Base-by-base conservation (phyloP, 2,329 filamentous ascomycete species). In the Endocalyx cinctus region DNA sequence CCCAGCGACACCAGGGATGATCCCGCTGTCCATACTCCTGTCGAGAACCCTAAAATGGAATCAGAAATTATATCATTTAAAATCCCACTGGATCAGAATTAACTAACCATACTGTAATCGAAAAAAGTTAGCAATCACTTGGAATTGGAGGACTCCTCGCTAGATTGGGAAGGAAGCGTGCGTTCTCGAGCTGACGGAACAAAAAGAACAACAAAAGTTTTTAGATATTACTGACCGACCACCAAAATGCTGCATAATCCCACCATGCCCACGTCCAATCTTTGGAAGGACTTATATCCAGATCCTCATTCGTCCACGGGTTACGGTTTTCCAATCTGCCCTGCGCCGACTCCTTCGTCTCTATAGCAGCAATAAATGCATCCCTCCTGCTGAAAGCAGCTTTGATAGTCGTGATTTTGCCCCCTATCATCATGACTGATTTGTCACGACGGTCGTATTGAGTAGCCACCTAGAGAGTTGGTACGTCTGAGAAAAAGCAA, bases 1-100 rank as follows among this genome's bases (percentile, higher is more conserved):
- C 37, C 37, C 3, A 39, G 26, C 5, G 37, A 28, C n/a, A 39
- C 28, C 8, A 39, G 37, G 4, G 31, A 38, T 4, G 35, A 38
- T n/a, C 35, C 35, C n/a, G 35, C 31, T 8, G 35, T 34, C 35
- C 31, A 38, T 13, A 38, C 35, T 15, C 35, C 35, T 4, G 27
- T 34, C 7, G 36, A 38, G 18, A 38, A 38, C 6, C 36, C 32
- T 35, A 25, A 7, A 14, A 19, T 5, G 5, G 13, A 4, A 11
- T 28, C 11, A 29, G 10, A 17, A 11, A 19, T 11, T 6, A 4
- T 8, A 17, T 14, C 19, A 29, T 10, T 14, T 23, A 23, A n/a
- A 23, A n/a, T n/a, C n/a, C 20, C 8, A n/a, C n/a, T 23, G n/a
- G 20, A 23, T 23, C 20, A 8, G 20, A n/a, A 8, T 8, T 23